Conservation (phyloP, 2,329 filamentous ascomycete genomes). For the Phaeosphaeria sp. region DNA sequence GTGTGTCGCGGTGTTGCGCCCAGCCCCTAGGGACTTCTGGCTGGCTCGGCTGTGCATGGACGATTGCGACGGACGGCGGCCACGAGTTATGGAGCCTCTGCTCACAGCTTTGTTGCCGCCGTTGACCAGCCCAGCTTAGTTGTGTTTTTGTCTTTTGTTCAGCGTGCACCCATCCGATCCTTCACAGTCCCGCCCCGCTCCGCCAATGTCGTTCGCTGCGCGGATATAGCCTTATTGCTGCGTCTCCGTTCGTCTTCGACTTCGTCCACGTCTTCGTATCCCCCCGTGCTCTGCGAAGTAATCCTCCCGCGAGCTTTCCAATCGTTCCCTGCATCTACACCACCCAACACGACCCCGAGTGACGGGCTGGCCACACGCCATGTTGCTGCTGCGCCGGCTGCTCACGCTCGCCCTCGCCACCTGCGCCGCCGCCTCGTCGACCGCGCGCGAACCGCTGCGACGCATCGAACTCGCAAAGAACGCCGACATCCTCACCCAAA, state of each 20-base stretch:
- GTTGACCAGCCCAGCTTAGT: background rate
- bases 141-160: conserved; percentile 10
- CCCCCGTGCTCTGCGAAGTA: background rate
- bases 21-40: conserved; percentile 20
- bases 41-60: conserved; percentile 21
- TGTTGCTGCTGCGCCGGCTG: conserved; percentile 36
- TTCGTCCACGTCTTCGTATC: too few species aligned
- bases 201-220: conserved; percentile 43
- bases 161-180: conserved; percentile 1
- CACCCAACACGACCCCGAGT: background rate
- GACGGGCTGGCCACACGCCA: conserved; percentile 26
- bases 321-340: conserved; percentile 6
- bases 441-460: conserved; percentile 73
- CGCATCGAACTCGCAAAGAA: conserved; percentile 77
- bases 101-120: conserved; percentile 1
- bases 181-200: conserved; percentile 8
- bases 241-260: too few species aligned
- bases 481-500: conserved; percentile 77
- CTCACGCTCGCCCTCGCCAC: conserved; percentile 31
- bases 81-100: conserved; percentile 18
- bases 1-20: conserved; percentile 26
- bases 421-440: conserved; percentile 38
- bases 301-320: conserved; percentile 1
- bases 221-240: conserved; percentile 9
- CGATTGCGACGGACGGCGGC: conserved; percentile 29